Evolutionary conservation across 441 rosid genomes (phyloP).

Genomic region (Syzygium malaccense): DNA sequence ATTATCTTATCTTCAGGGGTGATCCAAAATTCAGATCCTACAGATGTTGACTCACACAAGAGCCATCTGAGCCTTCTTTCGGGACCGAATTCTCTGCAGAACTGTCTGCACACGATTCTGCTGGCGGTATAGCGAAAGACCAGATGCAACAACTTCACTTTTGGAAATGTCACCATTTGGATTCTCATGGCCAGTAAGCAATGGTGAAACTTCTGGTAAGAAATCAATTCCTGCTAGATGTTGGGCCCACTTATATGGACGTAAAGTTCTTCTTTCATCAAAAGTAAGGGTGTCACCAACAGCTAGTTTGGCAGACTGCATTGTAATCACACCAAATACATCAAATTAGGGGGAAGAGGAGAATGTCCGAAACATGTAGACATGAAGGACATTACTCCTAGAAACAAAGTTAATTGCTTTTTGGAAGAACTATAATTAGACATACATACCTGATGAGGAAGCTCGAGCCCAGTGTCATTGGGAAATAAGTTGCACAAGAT

Average conservation of each 20-base stretch:
- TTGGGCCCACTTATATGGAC: slow-evolving; percentile 93
- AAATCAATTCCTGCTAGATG: slow-evolving; percentile 90
- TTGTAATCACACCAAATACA: slow-evolving; percentile 11
- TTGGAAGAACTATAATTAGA: not conserved
- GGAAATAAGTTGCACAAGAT: slow-evolving; percentile 73
- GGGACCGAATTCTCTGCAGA: slow-evolving; percentile 69
- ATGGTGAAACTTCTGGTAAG: slow-evolving; percentile 78
- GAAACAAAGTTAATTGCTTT: not conserved
- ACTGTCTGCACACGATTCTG: slow-evolving; percentile 70
- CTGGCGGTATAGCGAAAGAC: slow-evolving; percentile 57
- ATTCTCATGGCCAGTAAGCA: slow-evolving; percentile 41
- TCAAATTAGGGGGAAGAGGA: not conserved
- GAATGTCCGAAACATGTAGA: not conserved
- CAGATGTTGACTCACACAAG: slow-evolving; percentile 66
- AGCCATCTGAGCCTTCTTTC: slow-evolving; percentile 66
- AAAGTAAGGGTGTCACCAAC: slow-evolving; percentile 44
- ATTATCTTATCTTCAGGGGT: slow-evolving; percentile 7
- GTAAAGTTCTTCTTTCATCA: slow-evolving; percentile 58
- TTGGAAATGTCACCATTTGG: slow-evolving; percentile 36
- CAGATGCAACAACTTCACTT: slow-evolving; percentile 41
- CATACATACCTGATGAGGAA: slow-evolving; percentile 73
- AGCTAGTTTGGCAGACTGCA: slow-evolving; percentile 81
- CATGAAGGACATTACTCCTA: not conserved
- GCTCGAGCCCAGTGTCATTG: slow-evolving; percentile 75
- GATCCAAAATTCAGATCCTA: slow-evolving; percentile 38